Evolutionary conservation across 495 filamentous ascomycete genomes (phyloP).

Genomic region (Stereocaulon alpinum): DNA sequence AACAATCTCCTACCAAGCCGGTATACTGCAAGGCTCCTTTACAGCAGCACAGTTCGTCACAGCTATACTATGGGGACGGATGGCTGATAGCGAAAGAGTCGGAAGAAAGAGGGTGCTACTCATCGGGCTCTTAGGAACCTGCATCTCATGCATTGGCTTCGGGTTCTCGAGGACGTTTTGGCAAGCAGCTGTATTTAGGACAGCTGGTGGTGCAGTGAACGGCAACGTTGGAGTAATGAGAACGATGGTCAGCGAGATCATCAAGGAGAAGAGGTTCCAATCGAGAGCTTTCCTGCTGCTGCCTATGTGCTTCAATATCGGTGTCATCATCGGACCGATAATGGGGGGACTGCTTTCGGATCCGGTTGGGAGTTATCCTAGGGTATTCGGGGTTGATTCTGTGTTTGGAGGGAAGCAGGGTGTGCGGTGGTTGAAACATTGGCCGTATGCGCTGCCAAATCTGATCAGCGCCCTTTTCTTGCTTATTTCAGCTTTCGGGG

Average conservation of each 20-base stretch:
- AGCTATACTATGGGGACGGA: constrained; percentile 72
- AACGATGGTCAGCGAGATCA: constrained; percentile 73
- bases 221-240: constrained; percentile 74
- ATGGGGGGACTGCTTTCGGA: constrained; percentile 64
- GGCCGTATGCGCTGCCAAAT: constrained; percentile 55
- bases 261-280: constrained; percentile 65
- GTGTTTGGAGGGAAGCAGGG: constrained; percentile 40
- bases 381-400: constrained; percentile 53
- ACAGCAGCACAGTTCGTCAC: constrained; percentile 76
- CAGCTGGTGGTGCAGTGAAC: constrained; percentile 66
- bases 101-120: constrained; percentile 71
- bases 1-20: constrained; percentile 65
- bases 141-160: constrained; percentile 65
- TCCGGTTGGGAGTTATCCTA: constrained; percentile 52
- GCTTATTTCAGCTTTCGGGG: constrained; percentile 33
- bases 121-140: constrained; percentile 63
- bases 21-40: constrained; percentile 68
- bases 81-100: constrained; percentile 58
- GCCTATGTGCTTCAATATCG: constrained; percentile 66
- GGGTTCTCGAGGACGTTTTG: constrained; percentile 64
- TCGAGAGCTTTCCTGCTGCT: constrained; percentile 69
- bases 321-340: constrained; percentile 56
- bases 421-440: constrained; percentile 49
- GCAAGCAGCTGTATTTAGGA: constrained; percentile 63
- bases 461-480: constrained; percentile 49